Conservation (phyloP, 805 yeast genomes). For the Candida dajiaensis region DNA sequence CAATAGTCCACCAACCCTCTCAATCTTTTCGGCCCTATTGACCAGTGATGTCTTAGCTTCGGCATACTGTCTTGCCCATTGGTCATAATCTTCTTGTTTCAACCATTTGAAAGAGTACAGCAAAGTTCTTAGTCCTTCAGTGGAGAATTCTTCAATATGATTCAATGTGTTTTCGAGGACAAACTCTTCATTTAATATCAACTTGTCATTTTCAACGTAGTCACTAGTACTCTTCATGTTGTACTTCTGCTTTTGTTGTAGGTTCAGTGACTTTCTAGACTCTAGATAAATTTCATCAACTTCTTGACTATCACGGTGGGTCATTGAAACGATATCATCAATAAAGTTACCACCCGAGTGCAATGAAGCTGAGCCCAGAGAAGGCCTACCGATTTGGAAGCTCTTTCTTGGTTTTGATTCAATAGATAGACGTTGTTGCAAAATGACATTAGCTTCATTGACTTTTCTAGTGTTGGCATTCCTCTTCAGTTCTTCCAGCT, state of each 20-base stretch:
- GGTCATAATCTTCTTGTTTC: slow-evolving; percentile 46
- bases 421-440: slow-evolving; percentile 49
- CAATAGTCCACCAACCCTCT: slow-evolving; percentile 62
- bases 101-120: slow-evolving; percentile 78
- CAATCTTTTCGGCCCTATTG: slow-evolving; percentile 62
- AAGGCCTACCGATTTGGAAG: slow-evolving; percentile 26
- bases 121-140: slow-evolving; percentile 90
- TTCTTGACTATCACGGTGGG: slow-evolving; percentile 43
- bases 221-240: slow-evolving; percentile 20
- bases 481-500: slow-evolving; percentile 55
- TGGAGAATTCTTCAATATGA: slow-evolving; percentile 89
- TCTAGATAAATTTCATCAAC: slow-evolving; percentile 45
- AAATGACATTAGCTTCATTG: slow-evolving; percentile 70
- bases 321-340: slow-evolving; percentile 41
- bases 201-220: slow-evolving; percentile 47
- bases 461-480: slow-evolving; percentile 58
- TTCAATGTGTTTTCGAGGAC: slow-evolving; percentile 78
- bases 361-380: slow-evolving; percentile 22
- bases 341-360: slow-evolving; percentile 33
- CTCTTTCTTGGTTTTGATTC: slow-evolving; percentile 29
- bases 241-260: slow-evolving; percentile 54
- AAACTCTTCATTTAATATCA: slow-evolving; percentile 67
- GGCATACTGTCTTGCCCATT: slow-evolving; percentile 63
- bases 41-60: slow-evolving; percentile 72
- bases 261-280: slow-evolving; percentile 53